Percentiles rank a stretch among this genome's conserved stretches.
Evolutionary conservation across 345 rosid genomes (phyloP).

Genomic region (Aquilaria sinensis): DNA sequence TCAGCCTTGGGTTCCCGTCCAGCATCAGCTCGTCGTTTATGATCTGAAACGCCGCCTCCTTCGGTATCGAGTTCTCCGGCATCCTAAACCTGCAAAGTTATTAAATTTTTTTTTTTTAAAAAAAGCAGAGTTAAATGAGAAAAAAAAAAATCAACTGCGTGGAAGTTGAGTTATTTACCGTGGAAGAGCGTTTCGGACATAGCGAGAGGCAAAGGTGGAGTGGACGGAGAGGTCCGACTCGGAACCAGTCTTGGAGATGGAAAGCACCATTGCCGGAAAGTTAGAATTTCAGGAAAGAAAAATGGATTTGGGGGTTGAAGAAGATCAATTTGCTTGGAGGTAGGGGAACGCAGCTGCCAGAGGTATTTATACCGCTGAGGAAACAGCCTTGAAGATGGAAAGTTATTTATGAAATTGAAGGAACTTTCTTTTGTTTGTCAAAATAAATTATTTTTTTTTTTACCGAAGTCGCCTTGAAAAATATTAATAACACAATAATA

Average conservation of each 20-base stretch:
- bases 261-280: slow-evolving; percentile 45
- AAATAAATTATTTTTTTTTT: too few species aligned
- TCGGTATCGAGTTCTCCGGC: slow-evolving; percentile 82
- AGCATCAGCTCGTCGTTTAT: slow-evolving; percentile 35
- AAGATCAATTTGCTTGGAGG: neutral
- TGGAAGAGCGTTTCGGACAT: slow-evolving; percentile 71
- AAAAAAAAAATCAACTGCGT: neutral
- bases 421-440: too few species aligned
- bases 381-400: neutral
- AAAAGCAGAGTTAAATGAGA: neutral
- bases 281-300: neutral
- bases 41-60: slow-evolving; percentile 93
- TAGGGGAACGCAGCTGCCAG: neutral
- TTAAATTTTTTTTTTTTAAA: neutral
- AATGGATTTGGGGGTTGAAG: too few species aligned
- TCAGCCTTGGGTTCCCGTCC: too few species aligned
- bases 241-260: slow-evolving; percentile 50
- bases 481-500: too few species aligned
- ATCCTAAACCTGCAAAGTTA: slow-evolving; percentile 51
- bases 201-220: slow-evolving; percentile 85
- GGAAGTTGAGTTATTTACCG: slow-evolving; percentile 24
- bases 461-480: too few species aligned
- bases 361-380: slow-evolving; percentile 6
- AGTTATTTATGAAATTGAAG: too few species aligned
- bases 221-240: slow-evolving; percentile 70